Evolutionary conservation across 73 alveolate genomes (phyloP).

Genomic region (Paramecium primaurelia): DNA sequence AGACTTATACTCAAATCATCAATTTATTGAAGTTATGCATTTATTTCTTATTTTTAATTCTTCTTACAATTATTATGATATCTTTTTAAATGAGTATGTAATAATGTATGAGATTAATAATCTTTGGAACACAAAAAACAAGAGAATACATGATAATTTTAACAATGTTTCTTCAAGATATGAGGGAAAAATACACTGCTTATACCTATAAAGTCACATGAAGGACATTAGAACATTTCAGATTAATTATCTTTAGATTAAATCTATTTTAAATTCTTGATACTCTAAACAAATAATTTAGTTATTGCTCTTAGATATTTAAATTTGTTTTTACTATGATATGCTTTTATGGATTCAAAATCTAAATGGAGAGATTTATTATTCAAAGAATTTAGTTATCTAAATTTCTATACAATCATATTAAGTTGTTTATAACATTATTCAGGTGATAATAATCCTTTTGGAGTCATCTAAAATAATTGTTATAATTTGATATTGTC

Average conservation of each 20-base stretch:
- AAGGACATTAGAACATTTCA: not conserved
- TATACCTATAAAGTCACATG: not conserved
- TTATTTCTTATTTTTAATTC: not conserved
- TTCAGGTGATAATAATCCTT: not conserved
- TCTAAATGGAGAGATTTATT: not conserved
- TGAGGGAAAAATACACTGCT: not conserved
- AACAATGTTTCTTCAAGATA: not conserved
- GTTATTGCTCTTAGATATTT: not conserved
- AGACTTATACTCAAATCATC: not conserved
- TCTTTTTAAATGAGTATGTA: not conserved
- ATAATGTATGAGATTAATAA: not conserved
- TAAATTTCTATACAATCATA: not conserved
- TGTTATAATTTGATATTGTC: not conserved
- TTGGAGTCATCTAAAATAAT: not conserved
- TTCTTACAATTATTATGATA: not conserved
- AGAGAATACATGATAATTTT: not conserved
- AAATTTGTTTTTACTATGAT: not conserved
- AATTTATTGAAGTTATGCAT: not conserved
- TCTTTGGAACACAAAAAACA: not conserved
- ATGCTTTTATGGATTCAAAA: not conserved
- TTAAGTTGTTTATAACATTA: not conserved
- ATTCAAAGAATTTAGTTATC: not conserved
- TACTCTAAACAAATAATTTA: not conserved
- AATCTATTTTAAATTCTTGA: not conserved
- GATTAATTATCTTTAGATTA: not conserved